These are phyloP conservation scores for Toxoplasma gondii DNA, from an alignment of 169 alveolate genomes.

Conservation along the genomic window DNA sequence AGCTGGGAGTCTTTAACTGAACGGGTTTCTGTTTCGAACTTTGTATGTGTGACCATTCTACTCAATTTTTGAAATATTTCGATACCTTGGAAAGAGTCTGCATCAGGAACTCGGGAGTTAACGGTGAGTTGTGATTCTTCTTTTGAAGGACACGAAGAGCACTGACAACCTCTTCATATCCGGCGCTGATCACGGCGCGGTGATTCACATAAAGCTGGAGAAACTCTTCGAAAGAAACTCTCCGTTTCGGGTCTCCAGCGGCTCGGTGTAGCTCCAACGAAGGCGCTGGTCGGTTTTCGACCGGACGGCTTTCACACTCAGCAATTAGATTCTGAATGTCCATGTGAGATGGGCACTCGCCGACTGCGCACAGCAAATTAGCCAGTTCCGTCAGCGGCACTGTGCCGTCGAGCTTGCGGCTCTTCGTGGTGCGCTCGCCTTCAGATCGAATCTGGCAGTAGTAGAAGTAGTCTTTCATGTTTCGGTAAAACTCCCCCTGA, in stretches of 20 bases:
- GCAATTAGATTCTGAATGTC: slow-evolving; percentile 88
- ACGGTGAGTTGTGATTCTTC: slow-evolving; percentile 34
- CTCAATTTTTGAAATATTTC: not conserved
- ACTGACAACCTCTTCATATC: slow-evolving; percentile 45
- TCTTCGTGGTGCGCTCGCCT: slow-evolving; percentile 92
- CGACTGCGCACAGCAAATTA: slow-evolving; percentile 90
- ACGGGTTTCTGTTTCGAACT: no score
- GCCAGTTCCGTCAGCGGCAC: slow-evolving; percentile 87
- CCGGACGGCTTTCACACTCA: slow-evolving; percentile 69
- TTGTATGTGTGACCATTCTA: no score
- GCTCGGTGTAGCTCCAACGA: slow-evolving; percentile 75
- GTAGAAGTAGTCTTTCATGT: slow-evolving; percentile 91
- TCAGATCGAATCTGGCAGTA: slow-evolving; percentile 90
- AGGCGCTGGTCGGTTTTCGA: slow-evolving; percentile 1
- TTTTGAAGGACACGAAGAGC: slow-evolving; percentile 47
- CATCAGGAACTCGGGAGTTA: slow-evolving; percentile 16
- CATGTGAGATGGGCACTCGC: slow-evolving; percentile 90
- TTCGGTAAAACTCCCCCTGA: slow-evolving; percentile 80
- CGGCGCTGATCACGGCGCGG: slow-evolving; percentile 43
- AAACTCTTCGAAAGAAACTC: slow-evolving; percentile 76
- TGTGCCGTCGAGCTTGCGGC: slow-evolving; percentile 86
- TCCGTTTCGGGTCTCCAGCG: slow-evolving; percentile 79
- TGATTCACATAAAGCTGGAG: slow-evolving; percentile 68
- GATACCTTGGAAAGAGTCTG: slow-evolving; percentile 26
- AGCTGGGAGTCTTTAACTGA: no score